Percentiles rank a stretch among this genome's conserved stretches.
phyloP scores from a whole-genome alignment of 1,139 yeast genomes.

The Lodderomyces parapsilosis region DNA sequence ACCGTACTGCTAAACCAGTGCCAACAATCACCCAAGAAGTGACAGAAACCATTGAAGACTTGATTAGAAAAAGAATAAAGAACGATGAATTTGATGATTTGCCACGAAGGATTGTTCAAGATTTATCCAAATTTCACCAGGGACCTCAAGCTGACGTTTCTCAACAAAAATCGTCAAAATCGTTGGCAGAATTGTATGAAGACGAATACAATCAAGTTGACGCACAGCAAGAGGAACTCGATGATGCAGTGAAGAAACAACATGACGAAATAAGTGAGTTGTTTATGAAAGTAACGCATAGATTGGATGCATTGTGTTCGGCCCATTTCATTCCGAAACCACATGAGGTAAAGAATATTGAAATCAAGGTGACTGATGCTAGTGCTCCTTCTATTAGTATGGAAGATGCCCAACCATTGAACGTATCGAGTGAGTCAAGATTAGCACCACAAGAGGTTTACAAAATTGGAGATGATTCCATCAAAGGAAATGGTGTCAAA shows the following conservation, averaged over 20 bases:
- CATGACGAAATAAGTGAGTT: constrained; percentile 77
- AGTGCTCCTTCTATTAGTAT: constrained; percentile 71
- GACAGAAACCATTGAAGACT: constrained; percentile 82
- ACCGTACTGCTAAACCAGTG: constrained; percentile 54
- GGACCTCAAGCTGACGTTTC: constrained; percentile 62
- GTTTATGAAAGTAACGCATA: constrained; percentile 62
- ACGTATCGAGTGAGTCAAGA: constrained; percentile 69
- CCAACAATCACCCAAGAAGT: constrained; percentile 90
- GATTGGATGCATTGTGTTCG: constrained; percentile 83
- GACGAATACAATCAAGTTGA: constrained; percentile 65
- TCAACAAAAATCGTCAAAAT: constrained; percentile 81
- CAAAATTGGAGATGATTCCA: constrained; percentile 52
- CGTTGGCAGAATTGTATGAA: constrained; percentile 90
- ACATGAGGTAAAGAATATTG: constrained; percentile 66
- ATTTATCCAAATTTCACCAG: constrained; percentile 55
- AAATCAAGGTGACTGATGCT: constrained; percentile 61
- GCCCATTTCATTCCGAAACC: constrained; percentile 95
- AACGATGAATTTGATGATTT: constrained; percentile 81
- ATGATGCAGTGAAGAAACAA: constrained; percentile 64
- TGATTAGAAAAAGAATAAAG: constrained; percentile 78
- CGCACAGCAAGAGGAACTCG: constrained; percentile 39
- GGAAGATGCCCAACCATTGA: constrained; percentile 97
- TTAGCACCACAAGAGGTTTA: constrained; percentile 97
- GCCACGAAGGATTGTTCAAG: constrained; percentile 68
- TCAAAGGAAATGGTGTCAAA: constrained; percentile 39